Percentiles rank a stretch among this genome's conserved stretches.
phyloP scores from a whole-genome alignment of 2,329 filamentous ascomycete genomes.

The Penicillium sp. region DNA sequence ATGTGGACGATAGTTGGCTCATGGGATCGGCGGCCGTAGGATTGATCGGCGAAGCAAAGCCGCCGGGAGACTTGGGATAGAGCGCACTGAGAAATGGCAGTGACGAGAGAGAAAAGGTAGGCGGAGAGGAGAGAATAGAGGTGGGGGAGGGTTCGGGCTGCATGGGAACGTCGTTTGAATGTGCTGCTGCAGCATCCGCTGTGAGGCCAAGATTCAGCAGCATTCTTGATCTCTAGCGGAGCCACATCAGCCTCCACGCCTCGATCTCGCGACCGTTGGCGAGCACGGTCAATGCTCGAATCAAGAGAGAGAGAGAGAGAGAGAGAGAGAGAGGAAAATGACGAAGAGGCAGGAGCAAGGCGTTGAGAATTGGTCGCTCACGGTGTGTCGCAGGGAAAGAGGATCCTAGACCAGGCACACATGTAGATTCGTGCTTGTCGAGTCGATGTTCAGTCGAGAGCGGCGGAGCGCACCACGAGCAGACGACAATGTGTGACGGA shows the following conservation, averaged over 20 bases:
- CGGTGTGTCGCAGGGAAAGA: too few relatives aligned
- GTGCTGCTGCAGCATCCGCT: conserved; percentile 41
- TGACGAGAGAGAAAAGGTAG: conserved; percentile 19
- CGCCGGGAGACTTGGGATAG: conserved; percentile 17
- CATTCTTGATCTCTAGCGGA: conserved; percentile 29
- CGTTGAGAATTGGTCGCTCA: too few relatives aligned
- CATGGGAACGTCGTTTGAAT: conserved; percentile 30
- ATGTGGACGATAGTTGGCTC: conserved; percentile 18
- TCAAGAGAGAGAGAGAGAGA: neutral
- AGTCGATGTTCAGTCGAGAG: neutral
- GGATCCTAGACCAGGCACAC: neutral
- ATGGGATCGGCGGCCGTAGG: conserved; percentile 20
- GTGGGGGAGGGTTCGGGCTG: conserved; percentile 19
- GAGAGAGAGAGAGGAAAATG: neutral
- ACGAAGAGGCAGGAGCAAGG: neutral
- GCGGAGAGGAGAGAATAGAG: conserved; percentile 15
- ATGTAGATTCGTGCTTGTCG: neutral
- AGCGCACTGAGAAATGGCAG: conserved; percentile 22
- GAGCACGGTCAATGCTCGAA: neutral
- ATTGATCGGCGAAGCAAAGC: conserved; percentile 11
- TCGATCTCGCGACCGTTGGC: conserved; percentile 1
- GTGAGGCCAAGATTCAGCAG: conserved; percentile 39
- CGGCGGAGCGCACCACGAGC: neutral
- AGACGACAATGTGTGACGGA: neutral
- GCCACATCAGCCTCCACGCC: conserved; percentile 14